Base-by-base conservation (phyloP, 163 green algal species). In the Coccomyxa subellipsoidea region DNA sequence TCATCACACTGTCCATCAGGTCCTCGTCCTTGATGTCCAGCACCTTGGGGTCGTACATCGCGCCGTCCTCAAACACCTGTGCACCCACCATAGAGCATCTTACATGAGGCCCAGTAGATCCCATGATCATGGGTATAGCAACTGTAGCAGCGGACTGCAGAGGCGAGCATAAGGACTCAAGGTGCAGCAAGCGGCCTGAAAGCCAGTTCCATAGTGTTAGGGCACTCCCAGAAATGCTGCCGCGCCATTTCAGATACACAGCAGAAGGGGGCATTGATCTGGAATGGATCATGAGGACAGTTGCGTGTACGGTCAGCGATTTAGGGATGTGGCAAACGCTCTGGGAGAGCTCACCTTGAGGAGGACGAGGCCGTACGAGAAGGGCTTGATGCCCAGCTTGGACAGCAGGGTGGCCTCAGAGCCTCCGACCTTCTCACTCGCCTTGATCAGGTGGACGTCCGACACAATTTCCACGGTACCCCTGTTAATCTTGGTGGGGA, bases 401-500 rank as follows among this genome's bases (percentile, higher is more conserved):
- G 93, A 85, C 83, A 99, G 92, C 82, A 99, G 94, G 72, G 96
- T 96, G 25, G 97, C 97, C 92, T 98, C 94, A 34, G 96, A 99
- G 36, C 92, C 90, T 80, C 96, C 95, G 37, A 99, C 96, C 87
- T 97, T 97, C 54, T 99, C 95, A 75, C 95, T 96, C 27, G 77
- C 80, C 84, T 94, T 95, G 84, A 99, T 93, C 80, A 99, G 88
- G 77, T 95, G 86, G 40, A 99, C 92, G 77, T 98, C 94, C 37
- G 85, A 87, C 76, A 97, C 90, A 83, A 99, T 99, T 85, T 99
- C 97, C 82, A 99, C 97, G 47, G 94, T 96, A 89, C 97, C 97
- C 93, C 98, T 99, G 94, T 98, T 99, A 86, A 99, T 99, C 97
- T 99, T 99, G 87, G 97, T 99, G 83, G 97, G 94, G 88, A 99